Percentiles rank a stretch among this genome's conserved stretches.
Evolutionary conservation across 2,329 filamentous ascomycete species (phyloP).

Genomic region (Dichotomopilus funicola): DNA sequence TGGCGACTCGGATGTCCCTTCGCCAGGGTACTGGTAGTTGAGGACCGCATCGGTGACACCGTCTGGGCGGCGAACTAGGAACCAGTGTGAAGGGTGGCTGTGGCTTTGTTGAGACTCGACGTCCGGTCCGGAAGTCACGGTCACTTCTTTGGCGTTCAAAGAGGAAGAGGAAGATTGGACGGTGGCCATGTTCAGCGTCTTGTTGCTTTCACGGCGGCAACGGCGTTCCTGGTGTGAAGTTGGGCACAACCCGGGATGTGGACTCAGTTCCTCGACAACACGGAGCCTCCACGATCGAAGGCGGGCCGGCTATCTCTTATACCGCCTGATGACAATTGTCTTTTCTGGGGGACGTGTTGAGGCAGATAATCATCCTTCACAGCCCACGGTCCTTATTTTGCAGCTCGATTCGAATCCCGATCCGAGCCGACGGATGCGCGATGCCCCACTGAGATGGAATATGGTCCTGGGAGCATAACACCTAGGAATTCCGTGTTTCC

Average conservation of each 20-base stretch:
- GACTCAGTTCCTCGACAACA: too few relatives aligned
- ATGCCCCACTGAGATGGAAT: too few relatives aligned
- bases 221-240: background rate
- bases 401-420: too few relatives aligned
- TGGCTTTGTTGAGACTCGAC: conserved; percentile 8
- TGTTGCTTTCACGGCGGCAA: background rate
- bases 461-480: too few relatives aligned
- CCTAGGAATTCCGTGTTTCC: too few relatives aligned
- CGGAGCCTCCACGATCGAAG: too few relatives aligned
- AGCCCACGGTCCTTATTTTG: too few relatives aligned
- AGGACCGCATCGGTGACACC: conserved; percentile 52
- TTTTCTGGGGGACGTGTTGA: too few relatives aligned
- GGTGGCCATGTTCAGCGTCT: background rate
- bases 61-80: conserved; percentile 50
- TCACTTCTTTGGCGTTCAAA: conserved; percentile 1
- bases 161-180: conserved; percentile 5
- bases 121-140: background rate
- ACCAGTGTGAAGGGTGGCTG: conserved; percentile 40
- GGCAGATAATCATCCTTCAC: too few relatives aligned
- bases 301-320: too few relatives aligned
- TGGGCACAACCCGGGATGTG: background rate
- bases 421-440: too few relatives aligned
- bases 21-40: conserved; percentile 49
- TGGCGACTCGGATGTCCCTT: conserved; percentile 60
- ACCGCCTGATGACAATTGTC: too few relatives aligned